Evolutionary conservation across 2,329 filamentous ascomycete genomes (phyloP), one percentile per base, ranked within the genome.

Genomic region (Didymella lethalis): DNA sequence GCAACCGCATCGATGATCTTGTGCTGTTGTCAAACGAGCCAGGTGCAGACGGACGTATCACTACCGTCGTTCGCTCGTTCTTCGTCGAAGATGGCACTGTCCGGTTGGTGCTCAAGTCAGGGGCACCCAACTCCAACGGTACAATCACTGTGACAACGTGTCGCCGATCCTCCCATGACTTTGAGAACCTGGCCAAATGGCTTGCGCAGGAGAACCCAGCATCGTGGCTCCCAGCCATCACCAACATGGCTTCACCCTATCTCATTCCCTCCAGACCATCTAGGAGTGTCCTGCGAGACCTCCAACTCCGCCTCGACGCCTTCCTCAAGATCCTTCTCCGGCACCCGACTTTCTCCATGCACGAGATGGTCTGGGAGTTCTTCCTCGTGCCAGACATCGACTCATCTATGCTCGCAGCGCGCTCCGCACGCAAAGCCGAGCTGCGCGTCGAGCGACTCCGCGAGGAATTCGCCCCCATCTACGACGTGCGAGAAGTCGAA

Each of bases 331-430:
- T 93, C 18, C 84, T 99, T 63, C 84, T 99, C 26, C 84, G 86
- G 8, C 95, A 99, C 72, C 90, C 94, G 3, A 98, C 95, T 0
- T 97, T 99, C 73, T 86, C 92, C 0, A 97, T 92, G 0, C 96
- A 99, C 72, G 95, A 99, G 79, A 92, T 98, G 85, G 84, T 99
- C 2, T 99, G 95, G 96, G 95, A 99, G 70, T 99, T 99, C 79
- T 97, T 99, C 78, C 84, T 99, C 0, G 93, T 99, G 12, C 95
- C 95, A 1, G 95, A 99, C 67, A 87, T 99, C 48, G 92, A 97
- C 73, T 85, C 91, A 0, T 88, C 92, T 20, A 92, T 93, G 86
- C 94, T 98, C 84, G 90, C 91, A 52, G 90, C 96, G 75, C 87
- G 95, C 48, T 96, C 91, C 63, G 88, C 88, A 54, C 87, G 93